phyloP scores from a whole-genome alignment of 2,329 filamentous ascomycete genomes.

The Colletotrichum liaoningense region DNA sequence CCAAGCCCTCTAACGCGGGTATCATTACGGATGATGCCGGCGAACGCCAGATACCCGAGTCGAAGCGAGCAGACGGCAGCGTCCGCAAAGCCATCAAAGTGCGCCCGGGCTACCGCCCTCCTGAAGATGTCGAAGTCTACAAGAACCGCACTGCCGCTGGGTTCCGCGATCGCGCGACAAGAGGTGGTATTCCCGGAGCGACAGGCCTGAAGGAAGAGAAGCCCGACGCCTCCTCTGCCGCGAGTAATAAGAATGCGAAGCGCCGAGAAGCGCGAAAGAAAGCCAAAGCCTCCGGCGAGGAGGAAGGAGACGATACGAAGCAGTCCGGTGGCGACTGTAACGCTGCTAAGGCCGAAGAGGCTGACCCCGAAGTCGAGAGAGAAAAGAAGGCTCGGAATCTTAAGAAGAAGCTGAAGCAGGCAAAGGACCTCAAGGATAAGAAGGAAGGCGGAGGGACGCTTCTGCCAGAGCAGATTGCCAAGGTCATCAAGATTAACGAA shows the following conservation, averaged over 20 bases:
- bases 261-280: constrained; percentile 67
- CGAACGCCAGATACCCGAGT: constrained; percentile 89
- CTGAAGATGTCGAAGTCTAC: constrained; percentile 96
- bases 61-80: constrained; percentile 86
- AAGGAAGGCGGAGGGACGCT: constrained; percentile 87
- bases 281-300: constrained; percentile 67
- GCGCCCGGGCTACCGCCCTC: constrained; percentile 90
- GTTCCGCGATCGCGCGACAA: constrained; percentile 79
- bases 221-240: constrained; percentile 53
- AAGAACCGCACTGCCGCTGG: constrained; percentile 90
- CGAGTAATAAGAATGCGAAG: constrained; percentile 90
- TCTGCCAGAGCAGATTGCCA: constrained; percentile 94
- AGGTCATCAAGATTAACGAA: constrained; percentile 97
- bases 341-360: constrained; percentile 50
- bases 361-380: constrained; percentile 79
- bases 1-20: constrained; percentile 69
- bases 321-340: constrained; percentile 41
- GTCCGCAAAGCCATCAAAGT: constrained; percentile 96
- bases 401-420: constrained; percentile 95
- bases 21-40: constrained; percentile 83
- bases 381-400: constrained; percentile 94
- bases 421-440: constrained; percentile 89
- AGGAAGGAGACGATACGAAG: constrained; percentile 55
- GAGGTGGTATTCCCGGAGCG: constrained; percentile 79
- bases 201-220: constrained; percentile 65